Evolutionary conservation across 257 asterid genomes (phyloP).

Genomic region (Craterostigma plantagineum): DNA sequence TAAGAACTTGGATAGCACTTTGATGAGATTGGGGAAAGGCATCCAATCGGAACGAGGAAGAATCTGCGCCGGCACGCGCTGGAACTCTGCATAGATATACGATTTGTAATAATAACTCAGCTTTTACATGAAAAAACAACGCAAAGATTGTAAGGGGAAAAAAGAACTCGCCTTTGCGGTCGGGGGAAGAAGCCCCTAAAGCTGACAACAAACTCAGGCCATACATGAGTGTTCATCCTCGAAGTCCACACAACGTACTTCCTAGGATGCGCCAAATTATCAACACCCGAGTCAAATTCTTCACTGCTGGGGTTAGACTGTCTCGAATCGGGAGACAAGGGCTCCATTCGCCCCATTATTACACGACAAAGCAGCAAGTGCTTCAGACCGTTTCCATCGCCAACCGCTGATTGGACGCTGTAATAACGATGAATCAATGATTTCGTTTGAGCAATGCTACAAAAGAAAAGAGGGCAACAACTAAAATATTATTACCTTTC

Average conservation of each 20-base stretch:
- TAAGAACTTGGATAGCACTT: constrained; percentile 21
- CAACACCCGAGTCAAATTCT: constrained; percentile 38
- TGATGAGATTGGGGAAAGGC: constrained; percentile 22
- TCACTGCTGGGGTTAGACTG: constrained; percentile 30
- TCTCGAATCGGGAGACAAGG: constrained; percentile 13
- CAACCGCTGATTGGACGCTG: constrained; percentile 24
- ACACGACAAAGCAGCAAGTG: constrained; percentile 44
- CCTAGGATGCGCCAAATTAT: constrained; percentile 22
- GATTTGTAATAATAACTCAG: too few relatives aligned
- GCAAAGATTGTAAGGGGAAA: too few relatives aligned
- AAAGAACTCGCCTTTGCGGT: constrained; percentile 13
- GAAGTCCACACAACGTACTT: constrained; percentile 40
- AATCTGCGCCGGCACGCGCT: neutral
- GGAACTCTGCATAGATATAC: constrained; percentile 2
- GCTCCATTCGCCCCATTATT: constrained; percentile 32
- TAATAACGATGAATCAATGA: too few relatives aligned
- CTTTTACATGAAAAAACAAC: too few relatives aligned
- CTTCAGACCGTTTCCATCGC: constrained; percentile 28
- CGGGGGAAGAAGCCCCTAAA: constrained; percentile 16
- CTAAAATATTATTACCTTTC: constrained; percentile 19
- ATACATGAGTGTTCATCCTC: constrained; percentile 33
- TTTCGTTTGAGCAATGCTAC: too few relatives aligned
- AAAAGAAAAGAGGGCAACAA: too few relatives aligned
- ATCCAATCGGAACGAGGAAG: constrained; percentile 32
- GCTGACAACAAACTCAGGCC: constrained; percentile 34